phyloP scores from a whole-genome alignment of 148 eudicot species.

The Silene uniflora region DNA sequence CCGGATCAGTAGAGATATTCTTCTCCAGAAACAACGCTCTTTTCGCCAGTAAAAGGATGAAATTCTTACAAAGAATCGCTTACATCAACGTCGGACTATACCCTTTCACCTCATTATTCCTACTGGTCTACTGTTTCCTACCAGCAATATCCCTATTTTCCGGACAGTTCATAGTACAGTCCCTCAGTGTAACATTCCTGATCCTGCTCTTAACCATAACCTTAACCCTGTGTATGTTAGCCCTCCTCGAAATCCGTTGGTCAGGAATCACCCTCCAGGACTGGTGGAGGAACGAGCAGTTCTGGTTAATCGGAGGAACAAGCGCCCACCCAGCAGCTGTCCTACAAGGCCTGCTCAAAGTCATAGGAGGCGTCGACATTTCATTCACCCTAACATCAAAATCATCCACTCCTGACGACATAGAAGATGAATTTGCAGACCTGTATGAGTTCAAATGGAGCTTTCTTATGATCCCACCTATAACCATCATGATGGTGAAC shows the following conservation, averaged over 20 bases:
- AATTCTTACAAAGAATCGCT: conserved; percentile 77
- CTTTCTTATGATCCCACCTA: conserved; percentile 77
- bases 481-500: conserved; percentile 83
- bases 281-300: conserved; percentile 99
- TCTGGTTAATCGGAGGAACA: conserved; percentile 95
- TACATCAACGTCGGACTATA: conserved; percentile 90
- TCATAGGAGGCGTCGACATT: conserved; percentile 85
- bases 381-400: conserved; percentile 93
- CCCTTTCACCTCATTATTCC: conserved; percentile 90
- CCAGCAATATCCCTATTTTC: conserved; percentile 90
- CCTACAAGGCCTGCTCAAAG: conserved; percentile 80
- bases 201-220: conserved; percentile 63
- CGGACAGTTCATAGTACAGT: conserved; percentile 86
- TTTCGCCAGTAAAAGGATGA: conserved; percentile 77
- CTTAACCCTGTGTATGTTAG: conserved; percentile 69
- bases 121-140: conserved; percentile 70
- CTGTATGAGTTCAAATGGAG: conserved; percentile 71
- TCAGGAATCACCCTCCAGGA: conserved; percentile 92
- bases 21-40: conserved; percentile 86
- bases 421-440: conserved; percentile 92
- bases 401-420: conserved; percentile 65
- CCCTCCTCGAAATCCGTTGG: conserved; percentile 83
- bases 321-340: conserved; percentile 98
- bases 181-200: conserved; percentile 62
- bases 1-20: conserved; percentile 95